Conservation (phyloP, 2,329 filamentous ascomycete genomes). For the Aspergillus puulaauensis region DNA sequence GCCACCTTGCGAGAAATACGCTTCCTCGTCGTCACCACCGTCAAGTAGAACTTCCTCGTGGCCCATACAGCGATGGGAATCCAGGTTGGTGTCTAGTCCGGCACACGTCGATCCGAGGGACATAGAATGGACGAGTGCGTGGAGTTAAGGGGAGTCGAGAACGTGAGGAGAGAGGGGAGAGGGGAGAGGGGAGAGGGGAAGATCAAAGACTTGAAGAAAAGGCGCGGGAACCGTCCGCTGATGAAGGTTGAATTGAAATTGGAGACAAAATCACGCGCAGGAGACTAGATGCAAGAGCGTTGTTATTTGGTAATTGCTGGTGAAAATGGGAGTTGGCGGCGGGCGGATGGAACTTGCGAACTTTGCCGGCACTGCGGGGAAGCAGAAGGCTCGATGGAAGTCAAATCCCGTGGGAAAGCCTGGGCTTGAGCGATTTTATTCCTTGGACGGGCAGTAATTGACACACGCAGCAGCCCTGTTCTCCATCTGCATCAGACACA, state of each 20-base stretch:
- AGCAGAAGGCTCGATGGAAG: not conserved
- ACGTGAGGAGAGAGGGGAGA: not conserved
- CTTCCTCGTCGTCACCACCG: conserved; percentile 6
- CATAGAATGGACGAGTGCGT: conserved; percentile 15
- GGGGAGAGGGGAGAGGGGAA: not conserved
- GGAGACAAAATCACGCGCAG: conserved; percentile 7
- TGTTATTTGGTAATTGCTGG: conserved; percentile 1
- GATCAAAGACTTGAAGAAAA: not conserved
- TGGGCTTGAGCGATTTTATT: not conserved
- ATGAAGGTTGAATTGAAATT: not conserved
- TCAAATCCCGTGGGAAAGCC: not conserved
- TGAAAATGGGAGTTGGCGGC: conserved; percentile 2
- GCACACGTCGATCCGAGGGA: conserved; percentile 15
- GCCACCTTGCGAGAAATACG: conserved; percentile 6
- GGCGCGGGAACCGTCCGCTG: not conserved
- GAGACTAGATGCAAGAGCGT: not conserved
- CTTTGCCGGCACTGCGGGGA: conserved; percentile 12
- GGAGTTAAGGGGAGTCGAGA: not conserved
- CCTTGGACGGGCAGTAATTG: not conserved
- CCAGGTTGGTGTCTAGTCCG: conserved; percentile 18
- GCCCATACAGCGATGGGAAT: conserved; percentile 12
- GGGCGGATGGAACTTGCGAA: conserved; percentile 8
- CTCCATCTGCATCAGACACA: not conserved
- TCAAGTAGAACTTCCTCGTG: conserved; percentile 12
- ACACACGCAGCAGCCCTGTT: not conserved